Conservation (phyloP, 73 alveolate genomes). For the Paramecium primaurelia region DNA sequence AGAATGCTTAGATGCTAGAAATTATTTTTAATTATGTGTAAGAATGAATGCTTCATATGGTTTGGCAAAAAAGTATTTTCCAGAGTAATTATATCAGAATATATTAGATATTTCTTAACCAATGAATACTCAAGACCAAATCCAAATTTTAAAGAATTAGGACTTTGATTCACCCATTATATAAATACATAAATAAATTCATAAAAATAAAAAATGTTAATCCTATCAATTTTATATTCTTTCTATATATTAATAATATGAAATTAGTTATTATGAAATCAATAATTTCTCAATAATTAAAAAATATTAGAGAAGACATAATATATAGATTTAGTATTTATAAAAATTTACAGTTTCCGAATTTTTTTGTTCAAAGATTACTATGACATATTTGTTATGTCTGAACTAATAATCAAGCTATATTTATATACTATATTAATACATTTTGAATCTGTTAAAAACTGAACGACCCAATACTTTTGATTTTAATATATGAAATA, state of each 20-base stretch:
- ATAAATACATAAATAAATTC: neutral
- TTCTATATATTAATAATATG: too few relatives aligned
- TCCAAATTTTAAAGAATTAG: slow-evolving; percentile 59
- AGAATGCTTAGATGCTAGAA: slow-evolving; percentile 61
- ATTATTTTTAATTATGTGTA: slow-evolving; percentile 50
- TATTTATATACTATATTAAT: neutral
- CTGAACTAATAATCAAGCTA: neutral
- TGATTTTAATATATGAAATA: too few relatives aligned
- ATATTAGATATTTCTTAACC: slow-evolving; percentile 47
- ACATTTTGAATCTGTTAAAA: neutral
- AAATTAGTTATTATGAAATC: neutral
- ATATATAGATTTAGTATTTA: neutral
- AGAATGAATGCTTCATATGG: slow-evolving; percentile 57
- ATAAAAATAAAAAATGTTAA: neutral
- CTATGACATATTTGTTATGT: too few relatives aligned
- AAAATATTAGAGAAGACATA: neutral
- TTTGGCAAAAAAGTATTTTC: slow-evolving; percentile 54
- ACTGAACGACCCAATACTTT: too few relatives aligned
- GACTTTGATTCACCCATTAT: neutral
- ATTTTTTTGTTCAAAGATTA: too few relatives aligned
- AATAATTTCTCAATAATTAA: neutral
- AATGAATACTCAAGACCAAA: slow-evolving; percentile 56
- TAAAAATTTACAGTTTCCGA: too few relatives aligned
- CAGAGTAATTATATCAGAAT: neutral
- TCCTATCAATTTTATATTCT: neutral